A percentile compares a stretch with the other conserved stretches of the same genome.
Conservation (phyloP, 148 eudicot genomes). For the Tetragonia tetragonoides region DNA sequence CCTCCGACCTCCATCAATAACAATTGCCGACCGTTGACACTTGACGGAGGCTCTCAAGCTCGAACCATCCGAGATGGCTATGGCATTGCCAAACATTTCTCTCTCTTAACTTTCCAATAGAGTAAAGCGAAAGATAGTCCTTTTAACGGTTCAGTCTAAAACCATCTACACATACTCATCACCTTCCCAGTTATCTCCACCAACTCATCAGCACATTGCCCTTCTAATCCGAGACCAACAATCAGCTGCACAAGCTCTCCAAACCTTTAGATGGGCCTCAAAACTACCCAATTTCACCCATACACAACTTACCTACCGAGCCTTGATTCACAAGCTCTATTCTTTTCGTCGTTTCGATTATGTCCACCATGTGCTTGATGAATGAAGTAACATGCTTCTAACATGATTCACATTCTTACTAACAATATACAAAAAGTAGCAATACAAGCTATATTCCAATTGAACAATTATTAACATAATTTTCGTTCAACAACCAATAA, state of each 20-base stretch:
- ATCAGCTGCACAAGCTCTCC: slow-evolving; percentile 54
- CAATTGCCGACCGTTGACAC: no score
- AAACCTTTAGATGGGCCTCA: slow-evolving; percentile 94
- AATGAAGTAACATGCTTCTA: no score
- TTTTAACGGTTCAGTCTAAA: slow-evolving; percentile 32
- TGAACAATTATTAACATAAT: no score
- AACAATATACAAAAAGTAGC: no score
- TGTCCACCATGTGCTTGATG: slow-evolving; percentile 61
- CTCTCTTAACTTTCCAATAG: neutral
- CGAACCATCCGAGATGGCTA: neutral
- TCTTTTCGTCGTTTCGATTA: slow-evolving; percentile 58
- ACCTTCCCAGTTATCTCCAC: slow-evolving; percentile 26
- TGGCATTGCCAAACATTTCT: slow-evolving; percentile 5
- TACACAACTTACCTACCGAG: slow-evolving; percentile 69
- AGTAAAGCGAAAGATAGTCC: neutral
- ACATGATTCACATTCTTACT: no score
- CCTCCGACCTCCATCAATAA: no score
- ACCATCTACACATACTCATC: slow-evolving; percentile 31
- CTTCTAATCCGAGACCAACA: slow-evolving; percentile 69
- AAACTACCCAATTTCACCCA: slow-evolving; percentile 70
- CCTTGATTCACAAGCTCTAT: slow-evolving; percentile 70
- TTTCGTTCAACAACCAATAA: no score
- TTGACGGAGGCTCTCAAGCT: neutral
- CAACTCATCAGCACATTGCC: slow-evolving; percentile 62
- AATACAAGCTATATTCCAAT: no score